Percentiles rank a stretch among this genome's conserved stretches.
Conservation (phyloP, 2,329 filamentous ascomycete genomes). For the Beauveria scarabaeidicola region DNA sequence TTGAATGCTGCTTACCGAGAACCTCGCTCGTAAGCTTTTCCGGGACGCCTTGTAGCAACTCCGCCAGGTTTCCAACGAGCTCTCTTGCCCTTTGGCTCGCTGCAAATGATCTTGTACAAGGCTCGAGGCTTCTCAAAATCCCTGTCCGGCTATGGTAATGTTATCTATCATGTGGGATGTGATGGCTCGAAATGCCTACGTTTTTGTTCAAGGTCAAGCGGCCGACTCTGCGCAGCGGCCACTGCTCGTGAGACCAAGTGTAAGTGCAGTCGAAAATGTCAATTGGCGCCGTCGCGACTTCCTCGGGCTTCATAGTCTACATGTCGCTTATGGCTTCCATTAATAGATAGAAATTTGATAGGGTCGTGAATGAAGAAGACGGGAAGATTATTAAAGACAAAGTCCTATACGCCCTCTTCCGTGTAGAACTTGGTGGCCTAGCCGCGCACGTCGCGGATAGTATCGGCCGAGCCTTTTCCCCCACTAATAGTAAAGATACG, state of each 20-base stretch:
- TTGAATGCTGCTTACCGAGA: too few species aligned
- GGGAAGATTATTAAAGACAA: slow-evolving; percentile 37
- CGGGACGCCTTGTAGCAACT: too few species aligned
- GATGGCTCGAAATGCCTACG: too few species aligned
- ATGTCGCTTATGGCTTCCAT: slow-evolving; percentile 40
- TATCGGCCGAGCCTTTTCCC: slow-evolving; percentile 55
- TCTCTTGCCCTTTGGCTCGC: too few species aligned
- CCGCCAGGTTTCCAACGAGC: too few species aligned
- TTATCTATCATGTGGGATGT: too few species aligned
- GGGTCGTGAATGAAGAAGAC: slow-evolving; percentile 41
- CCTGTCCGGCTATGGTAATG: too few species aligned
- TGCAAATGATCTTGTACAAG: too few species aligned
- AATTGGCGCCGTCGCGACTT: slow-evolving; percentile 52
- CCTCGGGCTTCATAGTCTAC: slow-evolving; percentile 52
- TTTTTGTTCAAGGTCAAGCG: slow-evolving; percentile 58
- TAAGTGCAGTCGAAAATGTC: slow-evolving; percentile 63
- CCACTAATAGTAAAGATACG: slow-evolving; percentile 61
- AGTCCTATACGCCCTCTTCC: slow-evolving; percentile 21
- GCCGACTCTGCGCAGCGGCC: slow-evolving; percentile 53
- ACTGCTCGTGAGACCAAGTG: slow-evolving; percentile 56
- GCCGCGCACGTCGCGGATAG: slow-evolving; percentile 59
- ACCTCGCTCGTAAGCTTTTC: too few species aligned
- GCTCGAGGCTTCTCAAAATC: too few species aligned
- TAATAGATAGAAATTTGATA: slow-evolving; percentile 38
- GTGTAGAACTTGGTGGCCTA: slow-evolving; percentile 35